Conservation (phyloP, 202 grass and related monocot species). For the Schoenoplectus tabernaemontani region DNA sequence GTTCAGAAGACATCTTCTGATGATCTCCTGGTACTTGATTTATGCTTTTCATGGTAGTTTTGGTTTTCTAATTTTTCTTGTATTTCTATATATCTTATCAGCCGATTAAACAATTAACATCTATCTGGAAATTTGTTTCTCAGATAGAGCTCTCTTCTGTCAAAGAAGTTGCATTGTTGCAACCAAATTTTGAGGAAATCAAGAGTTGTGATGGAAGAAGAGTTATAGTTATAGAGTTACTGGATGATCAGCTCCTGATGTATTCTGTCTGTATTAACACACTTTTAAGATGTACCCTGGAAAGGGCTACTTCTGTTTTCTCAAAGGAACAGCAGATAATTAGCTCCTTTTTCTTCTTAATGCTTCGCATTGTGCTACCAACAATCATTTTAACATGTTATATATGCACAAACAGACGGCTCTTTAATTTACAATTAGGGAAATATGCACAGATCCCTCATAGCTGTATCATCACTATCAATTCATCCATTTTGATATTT, state of each 20-base stretch:
- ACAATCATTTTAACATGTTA: neutral
- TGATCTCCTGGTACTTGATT: conserved; percentile 48
- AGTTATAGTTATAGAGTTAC: conserved; percentile 33
- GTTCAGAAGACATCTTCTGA: conserved; percentile 35
- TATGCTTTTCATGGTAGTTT: conserved; percentile 5
- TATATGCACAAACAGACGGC: neutral
- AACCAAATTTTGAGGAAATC: conserved; percentile 44
- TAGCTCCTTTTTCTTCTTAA: too few species aligned
- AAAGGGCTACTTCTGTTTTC: too few species aligned
- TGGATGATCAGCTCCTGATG: conserved; percentile 19
- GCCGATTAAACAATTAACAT: neutral
- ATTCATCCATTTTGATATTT: too few species aligned
- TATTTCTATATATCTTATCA: neutral
- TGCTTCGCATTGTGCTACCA: neutral
- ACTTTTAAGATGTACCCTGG: neutral
- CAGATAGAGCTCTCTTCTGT: conserved; percentile 24
- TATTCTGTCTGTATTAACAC: neutral
- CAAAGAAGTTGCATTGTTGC: conserved; percentile 35
- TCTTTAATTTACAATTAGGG: neutral
- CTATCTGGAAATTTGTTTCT: neutral
- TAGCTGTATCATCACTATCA: neutral
- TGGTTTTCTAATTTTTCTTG: neutral
- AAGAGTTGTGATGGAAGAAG: conserved; percentile 31
- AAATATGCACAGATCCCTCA: neutral
- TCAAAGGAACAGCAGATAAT: too few species aligned